Evolutionary conservation across 768 basidiomycete species (phyloP).

Genomic region (Lactifluus piperatus): DNA sequence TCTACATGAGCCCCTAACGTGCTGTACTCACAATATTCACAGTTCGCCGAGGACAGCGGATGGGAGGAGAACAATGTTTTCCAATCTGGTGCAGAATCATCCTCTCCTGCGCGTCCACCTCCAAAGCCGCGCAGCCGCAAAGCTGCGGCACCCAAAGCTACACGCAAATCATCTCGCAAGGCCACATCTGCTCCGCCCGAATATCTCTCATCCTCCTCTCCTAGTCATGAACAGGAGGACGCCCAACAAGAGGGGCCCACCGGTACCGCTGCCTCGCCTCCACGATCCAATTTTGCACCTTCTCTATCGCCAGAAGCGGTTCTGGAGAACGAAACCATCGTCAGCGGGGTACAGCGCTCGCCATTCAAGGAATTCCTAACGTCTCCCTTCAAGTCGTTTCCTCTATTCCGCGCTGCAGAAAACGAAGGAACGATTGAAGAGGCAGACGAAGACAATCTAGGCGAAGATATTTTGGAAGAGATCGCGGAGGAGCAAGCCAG

Average conservation of each 20-base stretch:
- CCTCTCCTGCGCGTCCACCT: conserved; percentile 62
- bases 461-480: conserved; percentile 12
- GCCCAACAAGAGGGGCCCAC: neutral
- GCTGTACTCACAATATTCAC: neutral
- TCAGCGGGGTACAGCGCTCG: conserved; percentile 8
- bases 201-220: conserved; percentile 24
- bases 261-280: conserved; percentile 29
- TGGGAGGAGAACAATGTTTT: conserved; percentile 91
- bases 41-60: conserved; percentile 58
- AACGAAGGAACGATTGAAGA: conserved; percentile 18
- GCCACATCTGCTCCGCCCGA: conserved; percentile 68
- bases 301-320: conserved; percentile 34
- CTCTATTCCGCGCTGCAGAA: conserved; percentile 6
- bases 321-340: conserved; percentile 25
- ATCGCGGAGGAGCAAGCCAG: conserved; percentile 13
- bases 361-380: conserved; percentile 13
- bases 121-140: conserved; percentile 33
- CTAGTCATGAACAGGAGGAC: conserved; percentile 5
- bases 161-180: conserved; percentile 49
- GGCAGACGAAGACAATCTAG: conserved; percentile 17
- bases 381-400: conserved; percentile 2
- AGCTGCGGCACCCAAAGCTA: conserved; percentile 36
- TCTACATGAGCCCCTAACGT: neutral
- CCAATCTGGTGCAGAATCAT: conserved; percentile 85
- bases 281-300: conserved; percentile 52